Conservation (phyloP, 495 filamentous ascomycete species). For the Hypoxylon perforatum region DNA sequence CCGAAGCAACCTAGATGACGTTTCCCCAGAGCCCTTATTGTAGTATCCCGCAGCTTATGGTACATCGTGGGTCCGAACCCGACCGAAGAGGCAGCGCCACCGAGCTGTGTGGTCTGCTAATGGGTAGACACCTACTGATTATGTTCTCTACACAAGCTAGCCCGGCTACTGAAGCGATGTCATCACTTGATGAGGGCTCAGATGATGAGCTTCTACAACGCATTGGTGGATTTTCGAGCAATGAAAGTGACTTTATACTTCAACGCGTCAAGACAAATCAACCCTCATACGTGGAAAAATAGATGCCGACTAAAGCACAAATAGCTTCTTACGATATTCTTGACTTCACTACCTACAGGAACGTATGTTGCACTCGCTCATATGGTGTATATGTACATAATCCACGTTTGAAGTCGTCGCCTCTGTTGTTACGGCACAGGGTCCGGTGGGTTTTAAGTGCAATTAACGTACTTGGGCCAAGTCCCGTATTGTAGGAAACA, state of each 20-base stretch:
- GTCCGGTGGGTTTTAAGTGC: conserved; percentile 20
- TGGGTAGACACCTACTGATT: conserved; percentile 18
- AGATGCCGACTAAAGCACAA: conserved; percentile 6
- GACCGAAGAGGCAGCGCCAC: conserved; percentile 25
- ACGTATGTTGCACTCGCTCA: conserved; percentile 28
- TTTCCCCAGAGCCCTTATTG: conserved; percentile 18
- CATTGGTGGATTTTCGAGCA: conserved; percentile 4
- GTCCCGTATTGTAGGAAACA: conserved; percentile 1
- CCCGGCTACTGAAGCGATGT: conserved; percentile 9
- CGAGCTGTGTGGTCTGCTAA: conserved; percentile 17
- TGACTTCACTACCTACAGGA: conserved; percentile 2
- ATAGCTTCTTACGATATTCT: conserved; percentile 15
- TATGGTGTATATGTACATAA: conserved; percentile 11
- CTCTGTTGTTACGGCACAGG: conserved; percentile 4
- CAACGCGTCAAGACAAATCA: background rate
- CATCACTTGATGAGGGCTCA: conserved; percentile 18
- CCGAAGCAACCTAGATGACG: conserved; percentile 26
- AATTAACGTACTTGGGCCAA: conserved; percentile 8
- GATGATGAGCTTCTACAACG: conserved; percentile 7
- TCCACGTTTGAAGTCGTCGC: conserved; percentile 6
- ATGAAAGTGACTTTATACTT: conserved; percentile 7
- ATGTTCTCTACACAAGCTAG: conserved; percentile 6
- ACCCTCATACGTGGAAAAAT: conserved; percentile 9
- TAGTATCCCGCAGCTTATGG: conserved; percentile 25
- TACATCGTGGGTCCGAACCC: conserved; percentile 20